Percentiles rank a stretch among this genome's conserved stretches.
phyloP scores from a whole-genome alignment of 768 basidiomycete genomes.

The Leccinum variicolor region DNA sequence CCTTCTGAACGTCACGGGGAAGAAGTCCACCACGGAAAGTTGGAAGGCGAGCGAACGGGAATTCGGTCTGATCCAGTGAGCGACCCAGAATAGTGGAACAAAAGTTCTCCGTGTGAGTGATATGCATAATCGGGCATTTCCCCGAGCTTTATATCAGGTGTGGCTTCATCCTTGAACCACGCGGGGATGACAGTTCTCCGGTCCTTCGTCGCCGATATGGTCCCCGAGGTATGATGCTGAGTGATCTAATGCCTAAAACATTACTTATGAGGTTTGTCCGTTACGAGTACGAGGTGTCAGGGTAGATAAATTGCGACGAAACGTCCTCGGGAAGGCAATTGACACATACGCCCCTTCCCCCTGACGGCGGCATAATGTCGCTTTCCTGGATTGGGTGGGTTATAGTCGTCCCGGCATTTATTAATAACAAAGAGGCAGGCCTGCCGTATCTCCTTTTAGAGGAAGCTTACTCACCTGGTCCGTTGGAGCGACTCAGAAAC shows the following conservation, averaged over 20 bases:
- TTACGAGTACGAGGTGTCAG: not conserved
- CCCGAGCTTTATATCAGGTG: conserved; percentile 7
- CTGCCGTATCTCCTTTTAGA: not conserved
- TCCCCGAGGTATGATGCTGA: not conserved
- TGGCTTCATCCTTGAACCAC: conserved; percentile 16
- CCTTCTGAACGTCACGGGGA: not conserved
- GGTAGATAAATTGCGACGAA: not conserved
- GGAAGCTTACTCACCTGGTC: not conserved
- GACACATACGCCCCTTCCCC: not conserved
- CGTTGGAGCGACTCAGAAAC: not conserved
- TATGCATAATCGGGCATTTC: not conserved
- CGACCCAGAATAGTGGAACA: not conserved
- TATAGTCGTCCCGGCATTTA: not conserved
- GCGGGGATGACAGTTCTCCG: not conserved
- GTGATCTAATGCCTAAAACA: not conserved
- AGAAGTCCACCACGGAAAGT: not conserved
- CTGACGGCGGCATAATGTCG: not conserved
- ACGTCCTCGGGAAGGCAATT: not conserved
- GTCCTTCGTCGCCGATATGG: not conserved
- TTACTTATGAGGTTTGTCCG: not conserved
- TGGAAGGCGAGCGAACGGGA: not conserved
- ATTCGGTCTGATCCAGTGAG: not conserved
- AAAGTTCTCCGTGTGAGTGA: not conserved
- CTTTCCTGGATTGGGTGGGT: conserved; percentile 3
- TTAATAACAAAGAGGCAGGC: not conserved